Conservation (phyloP, 2,329 filamentous ascomycete species). For the Alternaria longipes region DNA sequence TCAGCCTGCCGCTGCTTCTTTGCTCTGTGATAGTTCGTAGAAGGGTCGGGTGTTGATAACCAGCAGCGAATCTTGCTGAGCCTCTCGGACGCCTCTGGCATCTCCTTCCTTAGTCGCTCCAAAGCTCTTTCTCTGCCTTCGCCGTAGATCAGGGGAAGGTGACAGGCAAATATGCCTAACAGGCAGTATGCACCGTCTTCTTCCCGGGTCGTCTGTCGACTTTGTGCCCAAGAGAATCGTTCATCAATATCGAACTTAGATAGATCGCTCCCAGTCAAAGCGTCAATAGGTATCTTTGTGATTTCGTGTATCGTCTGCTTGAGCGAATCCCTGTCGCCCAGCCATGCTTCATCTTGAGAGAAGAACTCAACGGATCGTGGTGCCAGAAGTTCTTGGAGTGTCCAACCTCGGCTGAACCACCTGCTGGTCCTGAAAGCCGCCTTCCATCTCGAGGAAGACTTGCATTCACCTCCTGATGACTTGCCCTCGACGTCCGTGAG, state of each 20-base stretch:
- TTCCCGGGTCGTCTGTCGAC: conserved; percentile 32
- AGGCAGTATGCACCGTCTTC: conserved; percentile 30
- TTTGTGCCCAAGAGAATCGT: conserved; percentile 30
- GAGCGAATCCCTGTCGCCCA: conserved; percentile 19
- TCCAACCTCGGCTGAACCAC: conserved; percentile 33
- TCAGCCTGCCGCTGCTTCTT: conserved; percentile 38
- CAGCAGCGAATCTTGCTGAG: conserved; percentile 29
- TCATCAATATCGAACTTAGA: conserved; percentile 21
- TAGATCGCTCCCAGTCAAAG: conserved; percentile 10
- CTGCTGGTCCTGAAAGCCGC: conserved; percentile 17
- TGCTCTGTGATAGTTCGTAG: conserved; percentile 47
- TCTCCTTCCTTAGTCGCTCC: conserved; percentile 16
- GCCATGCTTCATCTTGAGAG: conserved; percentile 9
- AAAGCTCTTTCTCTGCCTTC: conserved; percentile 23
- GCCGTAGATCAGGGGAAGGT: too few relatives aligned
- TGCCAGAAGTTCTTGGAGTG: conserved; percentile 30
- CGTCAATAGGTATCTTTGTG: conserved; percentile 17
- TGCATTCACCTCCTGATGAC: neutral
- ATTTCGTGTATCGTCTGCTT: conserved; percentile 16
- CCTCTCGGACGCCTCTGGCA: conserved; percentile 3
- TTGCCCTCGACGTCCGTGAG: conserved; percentile 20
- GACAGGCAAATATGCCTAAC: conserved; percentile 24
- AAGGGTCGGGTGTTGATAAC: conserved; percentile 50
- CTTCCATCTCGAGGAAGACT: too few relatives aligned
- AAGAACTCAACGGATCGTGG: conserved; percentile 23